These are phyloP conservation scores for Phytopythium mirpurense DNA, from an alignment of 352 stramenopile genomes.

Conservation along the genomic window DNA sequence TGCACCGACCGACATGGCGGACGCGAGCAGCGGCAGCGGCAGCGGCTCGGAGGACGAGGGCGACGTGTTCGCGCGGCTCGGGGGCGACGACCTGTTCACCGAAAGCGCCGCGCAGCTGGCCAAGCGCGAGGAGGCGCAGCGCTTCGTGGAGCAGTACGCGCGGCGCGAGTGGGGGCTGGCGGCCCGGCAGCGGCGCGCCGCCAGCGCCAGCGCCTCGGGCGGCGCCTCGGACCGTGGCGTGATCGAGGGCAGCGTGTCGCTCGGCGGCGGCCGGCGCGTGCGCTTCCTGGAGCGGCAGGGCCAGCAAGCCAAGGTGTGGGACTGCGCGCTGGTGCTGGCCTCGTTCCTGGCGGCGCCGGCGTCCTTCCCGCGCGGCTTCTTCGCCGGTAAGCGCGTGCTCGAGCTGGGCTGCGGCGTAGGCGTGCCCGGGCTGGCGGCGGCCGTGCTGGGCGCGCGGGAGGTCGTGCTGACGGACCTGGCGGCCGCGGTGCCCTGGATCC, in stretches of 20 bases:
- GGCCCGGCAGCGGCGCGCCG: constrained; percentile 21
- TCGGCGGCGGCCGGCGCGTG: constrained; percentile 17
- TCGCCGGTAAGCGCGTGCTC: constrained; percentile 42
- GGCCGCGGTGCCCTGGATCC: constrained; percentile 40
- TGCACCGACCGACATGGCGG: no score
- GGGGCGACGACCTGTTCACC: constrained; percentile 36
- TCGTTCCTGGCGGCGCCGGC: constrained; percentile 34
- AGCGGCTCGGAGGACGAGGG: constrained; percentile 33
- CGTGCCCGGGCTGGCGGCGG: constrained; percentile 38
- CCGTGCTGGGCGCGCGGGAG: constrained; percentile 31
- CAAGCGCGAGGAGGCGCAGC: constrained; percentile 27
- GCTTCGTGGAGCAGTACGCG: constrained; percentile 30
- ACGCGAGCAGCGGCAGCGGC: no score
- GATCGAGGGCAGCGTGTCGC: constrained; percentile 20
- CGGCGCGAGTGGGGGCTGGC: constrained; percentile 35
- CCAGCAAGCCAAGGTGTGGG: constrained; percentile 56
- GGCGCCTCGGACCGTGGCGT: constrained; percentile 28
- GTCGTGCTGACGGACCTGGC: constrained; percentile 46
- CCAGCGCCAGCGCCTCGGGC: constrained; percentile 1
- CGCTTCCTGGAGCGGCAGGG: constrained; percentile 47
- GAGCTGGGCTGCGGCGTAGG: constrained; percentile 55
- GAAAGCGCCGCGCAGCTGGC: constrained; percentile 27
- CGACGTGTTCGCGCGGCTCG: constrained; percentile 31
- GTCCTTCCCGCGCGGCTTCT: constrained; percentile 37
- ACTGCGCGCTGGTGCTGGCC: constrained; percentile 48